Evolutionary conservation across 1,139 yeast genomes (phyloP).

Genomic region (Chernovozyma sophiae-reginae): DNA sequence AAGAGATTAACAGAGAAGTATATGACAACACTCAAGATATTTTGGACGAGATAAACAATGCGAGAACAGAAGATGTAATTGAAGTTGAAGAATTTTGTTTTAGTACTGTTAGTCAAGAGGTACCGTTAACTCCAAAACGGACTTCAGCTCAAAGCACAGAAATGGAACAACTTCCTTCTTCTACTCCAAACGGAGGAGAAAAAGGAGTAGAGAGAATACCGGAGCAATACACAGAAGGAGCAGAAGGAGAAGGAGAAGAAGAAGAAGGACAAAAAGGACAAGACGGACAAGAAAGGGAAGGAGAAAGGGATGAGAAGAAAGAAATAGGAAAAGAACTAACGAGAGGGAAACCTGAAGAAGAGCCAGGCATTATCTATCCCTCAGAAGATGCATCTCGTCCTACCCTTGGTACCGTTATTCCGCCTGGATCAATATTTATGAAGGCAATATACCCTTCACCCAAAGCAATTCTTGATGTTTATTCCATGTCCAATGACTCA

Average conservation of each 20-base stretch:
- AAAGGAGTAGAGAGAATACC: background rate
- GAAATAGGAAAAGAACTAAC: background rate
- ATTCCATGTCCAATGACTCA: constrained; percentile 26
- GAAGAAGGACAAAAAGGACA: background rate
- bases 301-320: background rate
- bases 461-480: constrained; percentile 33
- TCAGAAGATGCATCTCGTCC: background rate
- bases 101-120: constrained; percentile 21
- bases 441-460: constrained; percentile 20
- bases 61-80: constrained; percentile 37
- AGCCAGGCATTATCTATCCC: no score
- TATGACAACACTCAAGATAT: constrained; percentile 32
- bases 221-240: background rate
- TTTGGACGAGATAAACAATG: constrained; percentile 39
- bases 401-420: background rate
- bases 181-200: background rate
- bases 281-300: background rate
- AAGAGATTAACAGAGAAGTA: constrained; percentile 2
- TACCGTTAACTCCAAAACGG: constrained; percentile 17
- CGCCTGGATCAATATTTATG: background rate
- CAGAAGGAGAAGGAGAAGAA: background rate
- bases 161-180: background rate
- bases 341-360: background rate
- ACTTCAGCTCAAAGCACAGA: background rate
- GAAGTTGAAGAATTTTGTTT: constrained; percentile 15